Evolutionary conservation across 257 asterid species (phyloP), one percentile per base, ranked within the genome.

Genomic region (Primulina eburnea): DNA sequence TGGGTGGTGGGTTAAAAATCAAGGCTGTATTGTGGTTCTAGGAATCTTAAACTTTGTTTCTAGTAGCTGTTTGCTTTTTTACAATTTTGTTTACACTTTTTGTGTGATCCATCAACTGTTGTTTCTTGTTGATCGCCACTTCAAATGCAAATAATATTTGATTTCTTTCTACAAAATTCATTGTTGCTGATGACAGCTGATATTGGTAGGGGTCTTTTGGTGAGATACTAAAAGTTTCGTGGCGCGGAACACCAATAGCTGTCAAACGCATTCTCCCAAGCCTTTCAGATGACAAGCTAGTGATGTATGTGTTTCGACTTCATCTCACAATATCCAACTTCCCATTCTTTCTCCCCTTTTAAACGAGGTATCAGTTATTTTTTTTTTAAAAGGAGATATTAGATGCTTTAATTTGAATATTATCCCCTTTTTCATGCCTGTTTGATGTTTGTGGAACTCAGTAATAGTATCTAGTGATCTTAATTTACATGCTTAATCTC

Each of bases 231-330:
- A 94, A 83, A 84, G 97, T 96, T 70, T 64, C 75, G 78, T 94
- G 97, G 99, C 88, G 97, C 71, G 99, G 97, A 75, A 94, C 99
- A 73, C 99, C 97, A 12, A 97, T 91, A 18, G 97, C 97, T 81
- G 82, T 94, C 79, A 94, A 91, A 75, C 94, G 97, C 75, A 94
- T 91, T 71, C 99, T 94, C 74, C 99, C 99, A 64, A 94, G 83
- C 75, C 99, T 91, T 73, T 91, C 96, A 59, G 98, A 91, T 75
- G 99, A 94, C 76, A 87, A 90, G 78, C 85, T 94, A 81, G 98
- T 94, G 78, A 81, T 85, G 98, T 92, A 86, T 75, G 90, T 72
- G 80, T 47, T 67, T 20, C 56, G 65, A 58, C 17, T 59, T 68
- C 20, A 50, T 58, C 64, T 62, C n/a, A 11, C 24, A 67, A 35